Evolutionary conservation across 805 yeast species (phyloP), one percentile per base, ranked within the genome.

Genomic region (Candida oleophila): DNA sequence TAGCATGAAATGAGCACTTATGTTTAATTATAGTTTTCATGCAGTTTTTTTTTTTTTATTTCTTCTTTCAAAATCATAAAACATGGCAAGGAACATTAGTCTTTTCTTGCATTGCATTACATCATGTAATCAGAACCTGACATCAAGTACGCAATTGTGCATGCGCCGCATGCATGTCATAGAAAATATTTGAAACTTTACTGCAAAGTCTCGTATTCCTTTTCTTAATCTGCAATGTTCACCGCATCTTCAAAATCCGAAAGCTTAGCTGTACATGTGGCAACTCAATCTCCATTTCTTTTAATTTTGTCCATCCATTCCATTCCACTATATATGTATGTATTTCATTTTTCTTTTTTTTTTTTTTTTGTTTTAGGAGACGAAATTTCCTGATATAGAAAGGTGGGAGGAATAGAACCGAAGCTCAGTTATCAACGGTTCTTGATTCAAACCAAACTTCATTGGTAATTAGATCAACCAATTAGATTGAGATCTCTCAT

Each of bases 161-260:
- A 25, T 25, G 30, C 5, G 9, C 30, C 30, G 30, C 30, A 25
- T 25, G 5, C 30, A 25, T 5, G 9, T 7, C 30, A 25, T 25
- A 25, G 30, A 11, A 7, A 25, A 11, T 11, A 25, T 25, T 5
- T 7, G 11, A 25, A 25, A 25, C 9, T 25, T 25, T 16, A n/a
- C 39, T 36, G 39, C 39, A 36, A 9, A 36, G 39, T 36, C 39
- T 36, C 39, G 39, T 36, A 36, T 36, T 15, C 39, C 7, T 18
- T 16, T 15, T 36, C n/a, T 7, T 9, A 19, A 15, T 19, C 39
- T 36, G 39, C 39, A 36, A 11, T 25, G 30, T 36, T 36, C 21
- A 19, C 22, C 39, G 39, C 39, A 36, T 36, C 30, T 25, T 25
- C 30, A 25, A n/a, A n/a, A 7, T 25, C 30, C 30, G 30, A 25